Evolutionary conservation across 2,329 filamentous ascomycete genomes (phyloP).

Genomic region (Xenoacremonium recifei): DNA sequence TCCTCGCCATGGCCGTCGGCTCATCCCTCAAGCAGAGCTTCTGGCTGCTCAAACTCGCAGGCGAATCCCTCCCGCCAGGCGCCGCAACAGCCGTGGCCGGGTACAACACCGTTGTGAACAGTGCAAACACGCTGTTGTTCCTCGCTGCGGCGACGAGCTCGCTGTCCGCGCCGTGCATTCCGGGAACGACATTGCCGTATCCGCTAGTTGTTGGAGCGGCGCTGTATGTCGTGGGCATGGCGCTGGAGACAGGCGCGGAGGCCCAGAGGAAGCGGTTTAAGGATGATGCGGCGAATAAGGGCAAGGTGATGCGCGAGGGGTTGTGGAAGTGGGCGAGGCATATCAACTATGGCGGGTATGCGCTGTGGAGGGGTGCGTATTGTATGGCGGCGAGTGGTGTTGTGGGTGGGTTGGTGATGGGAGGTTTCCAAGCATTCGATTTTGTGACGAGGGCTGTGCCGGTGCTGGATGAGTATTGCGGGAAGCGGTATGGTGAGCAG

Average conservation of each 20-base stretch:
- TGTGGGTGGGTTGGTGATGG: constrained; percentile 31
- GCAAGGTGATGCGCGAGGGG: constrained; percentile 36
- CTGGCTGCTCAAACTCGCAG: constrained; percentile 46
- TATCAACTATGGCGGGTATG: constrained; percentile 40
- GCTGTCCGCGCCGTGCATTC: constrained; percentile 19
- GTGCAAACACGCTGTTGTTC: constrained; percentile 54
- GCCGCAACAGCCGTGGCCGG: constrained; percentile 42
- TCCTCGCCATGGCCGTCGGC: constrained; percentile 53
- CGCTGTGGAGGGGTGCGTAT: constrained; percentile 33
- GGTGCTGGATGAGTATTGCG: constrained; percentile 37
- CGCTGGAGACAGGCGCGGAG: constrained; percentile 55
- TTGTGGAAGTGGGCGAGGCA: constrained; percentile 40
- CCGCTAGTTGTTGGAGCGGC: constrained; percentile 45
- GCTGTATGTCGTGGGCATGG: constrained; percentile 51
- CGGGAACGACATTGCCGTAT: constrained; percentile 18
- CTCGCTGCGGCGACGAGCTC: constrained; percentile 46
- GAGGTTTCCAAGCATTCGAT: constrained; percentile 27
- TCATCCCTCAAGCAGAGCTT: constrained; percentile 55
- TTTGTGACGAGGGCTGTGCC: constrained; percentile 30
- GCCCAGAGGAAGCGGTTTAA: constrained; percentile 50
- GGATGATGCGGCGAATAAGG: constrained; percentile 32
- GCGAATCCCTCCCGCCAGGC: constrained; percentile 47
- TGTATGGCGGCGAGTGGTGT: constrained; percentile 35
- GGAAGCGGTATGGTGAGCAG: constrained; percentile 34
- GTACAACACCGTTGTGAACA: constrained; percentile 57